Evolutionary conservation across 2,329 filamentous ascomycete species (phyloP).

Genomic region (Aureobasidium sp.): DNA sequence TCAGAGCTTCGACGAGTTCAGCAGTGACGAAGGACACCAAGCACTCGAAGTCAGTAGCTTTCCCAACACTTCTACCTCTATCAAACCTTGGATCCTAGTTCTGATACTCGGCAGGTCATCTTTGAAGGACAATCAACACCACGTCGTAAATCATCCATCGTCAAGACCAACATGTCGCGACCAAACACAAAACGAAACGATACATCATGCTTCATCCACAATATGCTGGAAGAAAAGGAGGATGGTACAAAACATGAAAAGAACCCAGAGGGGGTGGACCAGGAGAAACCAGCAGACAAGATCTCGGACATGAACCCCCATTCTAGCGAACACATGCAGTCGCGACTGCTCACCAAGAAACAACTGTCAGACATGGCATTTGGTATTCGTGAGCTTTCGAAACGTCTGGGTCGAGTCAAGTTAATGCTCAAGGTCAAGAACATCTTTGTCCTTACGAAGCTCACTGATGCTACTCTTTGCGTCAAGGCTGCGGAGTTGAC

Average conservation of each 20-base stretch:
- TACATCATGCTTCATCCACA: slow-evolving; percentile 70
- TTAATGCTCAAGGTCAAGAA: slow-evolving; percentile 84
- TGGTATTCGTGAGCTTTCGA: slow-evolving; percentile 91
- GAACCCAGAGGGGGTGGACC: slow-evolving; percentile 32
- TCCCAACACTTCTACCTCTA: background rate
- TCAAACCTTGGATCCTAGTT: background rate
- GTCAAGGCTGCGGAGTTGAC: slow-evolving; percentile 79
- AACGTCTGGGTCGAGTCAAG: slow-evolving; percentile 84
- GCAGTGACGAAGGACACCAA: slow-evolving; percentile 42
- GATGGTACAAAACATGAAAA: slow-evolving; percentile 29
- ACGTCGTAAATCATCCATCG: slow-evolving; percentile 68
- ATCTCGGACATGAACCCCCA: slow-evolving; percentile 37
- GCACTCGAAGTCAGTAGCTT: slow-evolving; percentile 44
- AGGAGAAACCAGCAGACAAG: slow-evolving; percentile 47
- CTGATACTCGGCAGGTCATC: slow-evolving; percentile 52
- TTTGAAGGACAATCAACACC: slow-evolving; percentile 59
- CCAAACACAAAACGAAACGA: slow-evolving; percentile 39
- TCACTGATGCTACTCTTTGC: slow-evolving; percentile 86
- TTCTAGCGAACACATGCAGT: slow-evolving; percentile 52
- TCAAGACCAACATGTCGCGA: slow-evolving; percentile 40
- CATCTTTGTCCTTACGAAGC: slow-evolving; percentile 92
- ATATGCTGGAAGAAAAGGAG: slow-evolving; percentile 56
- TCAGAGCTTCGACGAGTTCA: slow-evolving; percentile 21
- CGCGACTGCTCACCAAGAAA: slow-evolving; percentile 91
- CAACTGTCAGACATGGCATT: slow-evolving; percentile 98